Base-by-base conservation (phyloP, 306 rosid genomes). In the Dicorynia guianensis region DNA sequence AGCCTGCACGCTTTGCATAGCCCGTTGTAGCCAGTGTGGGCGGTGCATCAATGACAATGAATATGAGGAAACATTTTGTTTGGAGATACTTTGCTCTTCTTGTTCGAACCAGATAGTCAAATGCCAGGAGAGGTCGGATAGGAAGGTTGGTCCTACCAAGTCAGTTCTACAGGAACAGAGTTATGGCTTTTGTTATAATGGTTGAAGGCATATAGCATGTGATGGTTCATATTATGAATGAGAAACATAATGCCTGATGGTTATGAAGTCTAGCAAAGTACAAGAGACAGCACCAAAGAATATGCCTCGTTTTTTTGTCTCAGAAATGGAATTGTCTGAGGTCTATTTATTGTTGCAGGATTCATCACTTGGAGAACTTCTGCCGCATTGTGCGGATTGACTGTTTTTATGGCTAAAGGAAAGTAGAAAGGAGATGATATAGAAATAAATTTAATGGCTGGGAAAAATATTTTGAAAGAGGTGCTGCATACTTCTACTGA, bases 61-160 rank as follows among this genome's bases (percentile, higher is more conserved):
- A 50, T 92, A 82, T 78, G 93, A 88, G 80, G 96, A 92, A 81
- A 90, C 93, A 8, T 88, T 92, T 73, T 82, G 88, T 78, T 67
- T 92, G 78, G 96, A 92, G 20, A 67, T 75, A 39, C 89, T 86
- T 42, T 92, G 97, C 76, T 84, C 81, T 13, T 82, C 69, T 59
- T 89, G 95, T 59, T 76, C 64, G 72, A 76, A 69, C 48, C 84
- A 85, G 69, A 63, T 47, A 65, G 43, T 34, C 34, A 57, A 58
- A 60, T 61, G 58, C 17, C 75, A 39, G 64, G 88, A 74, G 83
- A 58, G 40, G 77, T 73, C 38, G 18, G 76, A 81, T 43, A 19
- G 65, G 44, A 58, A 58, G 61, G 62, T 62, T 53, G 63, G 58
- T 60, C 38, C 72, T 3, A 49, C 79, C 30, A 47, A 62, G 47